Percentiles rank a stretch among this genome's conserved stretches.
Evolutionary conservation across 176 grass and related monocot species (phyloP).

Genomic region (Dendrocalamus sinicus): DNA sequence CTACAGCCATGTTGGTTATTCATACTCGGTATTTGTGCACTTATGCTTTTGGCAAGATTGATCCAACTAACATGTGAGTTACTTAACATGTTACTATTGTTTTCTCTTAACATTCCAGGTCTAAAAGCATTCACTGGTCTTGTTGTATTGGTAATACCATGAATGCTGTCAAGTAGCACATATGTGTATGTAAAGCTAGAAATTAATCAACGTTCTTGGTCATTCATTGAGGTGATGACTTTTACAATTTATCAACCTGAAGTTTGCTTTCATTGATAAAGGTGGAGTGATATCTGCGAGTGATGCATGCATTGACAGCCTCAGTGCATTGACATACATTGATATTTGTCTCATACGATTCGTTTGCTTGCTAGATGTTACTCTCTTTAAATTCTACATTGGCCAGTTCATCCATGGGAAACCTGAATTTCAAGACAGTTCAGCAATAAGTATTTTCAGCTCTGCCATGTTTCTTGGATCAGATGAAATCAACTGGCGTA

Average conservation of each 20-base stretch:
- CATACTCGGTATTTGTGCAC: too few species aligned
- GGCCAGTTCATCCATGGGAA: too few species aligned
- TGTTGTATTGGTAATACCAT: not conserved
- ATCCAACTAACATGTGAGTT: slow-evolving; percentile 88
- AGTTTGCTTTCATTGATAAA: slow-evolving; percentile 5
- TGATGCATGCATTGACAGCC: not conserved
- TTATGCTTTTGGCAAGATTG: slow-evolving; percentile 23
- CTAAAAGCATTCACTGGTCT: not conserved
- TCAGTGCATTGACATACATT: too few species aligned
- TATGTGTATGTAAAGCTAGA: slow-evolving; percentile 6
- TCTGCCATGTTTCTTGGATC: too few species aligned
- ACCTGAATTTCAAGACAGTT: too few species aligned
- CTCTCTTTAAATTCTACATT: too few species aligned
- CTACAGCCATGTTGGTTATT: too few species aligned
- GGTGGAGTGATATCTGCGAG: slow-evolving; percentile 8
- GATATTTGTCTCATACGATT: too few species aligned
- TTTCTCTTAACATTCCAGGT: not conserved
- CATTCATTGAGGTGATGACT: not conserved
- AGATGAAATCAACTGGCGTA: too few species aligned
- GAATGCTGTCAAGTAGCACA: not conserved
- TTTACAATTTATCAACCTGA: slow-evolving; percentile 5
- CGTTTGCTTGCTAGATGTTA: too few species aligned
- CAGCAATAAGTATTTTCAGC: too few species aligned
- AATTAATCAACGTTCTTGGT: not conserved
- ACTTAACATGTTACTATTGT: not conserved